Conservation (phyloP, 768 basidiomycete species). For the Lactifluus hygrophoroides region DNA sequence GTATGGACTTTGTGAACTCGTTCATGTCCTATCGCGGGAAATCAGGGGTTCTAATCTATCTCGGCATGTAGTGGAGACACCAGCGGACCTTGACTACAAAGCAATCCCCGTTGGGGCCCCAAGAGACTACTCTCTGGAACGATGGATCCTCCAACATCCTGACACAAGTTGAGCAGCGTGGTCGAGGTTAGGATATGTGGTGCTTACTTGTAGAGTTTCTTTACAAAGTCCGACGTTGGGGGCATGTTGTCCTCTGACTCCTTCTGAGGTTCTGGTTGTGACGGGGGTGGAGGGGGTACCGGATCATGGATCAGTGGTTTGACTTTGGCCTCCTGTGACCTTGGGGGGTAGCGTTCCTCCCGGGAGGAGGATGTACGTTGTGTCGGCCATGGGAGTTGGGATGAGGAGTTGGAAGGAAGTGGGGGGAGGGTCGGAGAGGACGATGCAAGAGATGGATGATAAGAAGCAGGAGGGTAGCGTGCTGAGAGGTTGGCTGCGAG, state of each 20-base stretch:
- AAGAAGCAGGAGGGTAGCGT: conserved; percentile 30
- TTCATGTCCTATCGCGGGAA: conserved; percentile 65
- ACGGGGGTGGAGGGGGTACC: conserved; percentile 17
- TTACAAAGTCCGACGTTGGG: conserved; percentile 88
- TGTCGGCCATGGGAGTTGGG: conserved; percentile 27
- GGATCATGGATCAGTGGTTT: conserved; percentile 19
- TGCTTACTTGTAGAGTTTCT: conserved; percentile 83
- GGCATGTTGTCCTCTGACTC: conserved; percentile 65
- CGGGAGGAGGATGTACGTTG: conserved; percentile 29
- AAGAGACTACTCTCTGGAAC: conserved; percentile 67
- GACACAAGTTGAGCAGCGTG: background rate
- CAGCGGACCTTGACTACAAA: conserved; percentile 67
- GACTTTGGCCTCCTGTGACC: conserved; percentile 24
- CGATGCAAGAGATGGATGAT: conserved; percentile 29
- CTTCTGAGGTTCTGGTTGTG: conserved; percentile 16
- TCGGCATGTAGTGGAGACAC: conserved; percentile 1
- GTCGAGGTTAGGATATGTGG: background rate
- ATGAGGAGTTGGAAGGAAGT: conserved; percentile 23
- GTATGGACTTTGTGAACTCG: conserved; percentile 84
- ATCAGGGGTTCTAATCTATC: conserved; percentile 11
- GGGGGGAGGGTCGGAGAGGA: conserved; percentile 26
- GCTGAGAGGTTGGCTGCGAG: conserved; percentile 24
- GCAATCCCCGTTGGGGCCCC: conserved; percentile 78
- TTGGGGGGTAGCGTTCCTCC: conserved; percentile 28
- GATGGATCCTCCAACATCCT: conserved; percentile 85